Evolutionary conservation across 345 rosid genomes (phyloP).

Genomic region (Gossypium australe): DNA sequence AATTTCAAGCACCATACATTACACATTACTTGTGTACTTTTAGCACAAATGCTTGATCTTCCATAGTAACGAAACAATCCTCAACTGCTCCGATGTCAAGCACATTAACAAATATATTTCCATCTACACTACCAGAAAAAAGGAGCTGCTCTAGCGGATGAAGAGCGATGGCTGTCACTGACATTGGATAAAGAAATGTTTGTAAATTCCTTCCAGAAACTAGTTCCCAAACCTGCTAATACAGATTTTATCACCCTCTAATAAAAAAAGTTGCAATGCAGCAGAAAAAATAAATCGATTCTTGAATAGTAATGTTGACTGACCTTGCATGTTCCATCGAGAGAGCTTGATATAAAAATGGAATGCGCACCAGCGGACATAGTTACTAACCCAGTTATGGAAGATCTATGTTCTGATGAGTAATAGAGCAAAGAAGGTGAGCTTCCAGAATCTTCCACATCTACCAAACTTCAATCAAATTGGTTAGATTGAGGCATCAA

Average conservation of each 20-base stretch:
- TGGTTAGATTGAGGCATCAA: conserved; percentile 16
- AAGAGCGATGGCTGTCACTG: conserved; percentile 36
- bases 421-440: conserved; percentile 27
- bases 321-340: conserved; percentile 51
- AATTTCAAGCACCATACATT: conserved; percentile 35
- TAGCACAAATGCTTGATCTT: conserved; percentile 29
- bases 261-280: background rate
- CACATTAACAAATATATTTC: conserved; percentile 33
- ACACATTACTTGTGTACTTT: conserved; percentile 61
- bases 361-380: conserved; percentile 21
- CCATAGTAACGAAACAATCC: conserved; percentile 23
- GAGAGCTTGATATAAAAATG: conserved; percentile 42
- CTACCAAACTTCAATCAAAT: conserved; percentile 29
- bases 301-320: background rate
- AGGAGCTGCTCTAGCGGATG: conserved; percentile 35
- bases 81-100: conserved; percentile 28
- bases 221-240: conserved; percentile 42
- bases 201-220: conserved; percentile 35
- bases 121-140: conserved; percentile 39
- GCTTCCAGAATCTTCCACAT: conserved; percentile 28
- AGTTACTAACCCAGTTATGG: conserved; percentile 37
- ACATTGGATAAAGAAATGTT: conserved; percentile 31
- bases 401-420: conserved; percentile 36
- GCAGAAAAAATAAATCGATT: background rate
- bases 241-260: background rate